Evolutionary conservation across 352 stramenopile species (phyloP).

Genomic region (Globisporangium canariense): DNA sequence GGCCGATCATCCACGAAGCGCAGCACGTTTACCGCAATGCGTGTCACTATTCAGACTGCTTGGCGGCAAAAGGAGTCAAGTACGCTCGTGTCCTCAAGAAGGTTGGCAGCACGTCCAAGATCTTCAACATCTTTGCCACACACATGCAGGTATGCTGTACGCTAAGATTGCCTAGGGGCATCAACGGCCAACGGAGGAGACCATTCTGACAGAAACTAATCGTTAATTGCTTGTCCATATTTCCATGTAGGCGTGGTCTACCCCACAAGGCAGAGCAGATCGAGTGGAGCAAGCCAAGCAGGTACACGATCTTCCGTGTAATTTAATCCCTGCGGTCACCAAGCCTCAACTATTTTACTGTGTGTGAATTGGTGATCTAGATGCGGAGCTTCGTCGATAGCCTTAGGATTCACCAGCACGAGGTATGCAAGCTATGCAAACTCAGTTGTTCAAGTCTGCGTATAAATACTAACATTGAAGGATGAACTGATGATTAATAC

Average conservation of each 20-base stretch:
- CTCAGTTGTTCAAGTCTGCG: too few relatives aligned
- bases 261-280: conserved; percentile 48
- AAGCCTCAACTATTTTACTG: background rate
- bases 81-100: conserved; percentile 77
- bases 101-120: conserved; percentile 40
- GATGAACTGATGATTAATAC: background rate
- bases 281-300: conserved; percentile 68
- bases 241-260: conserved; percentile 64
- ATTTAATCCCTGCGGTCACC: background rate
- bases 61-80: conserved; percentile 82
- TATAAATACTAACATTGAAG: too few relatives aligned
- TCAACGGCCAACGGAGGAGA: too few relatives aligned
- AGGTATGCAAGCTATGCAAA: conserved; percentile 30
- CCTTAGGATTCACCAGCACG: conserved; percentile 56
- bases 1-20: conserved; percentile 70
- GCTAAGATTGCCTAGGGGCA: background rate
- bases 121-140: conserved; percentile 84
- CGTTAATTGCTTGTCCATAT: background rate
- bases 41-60: conserved; percentile 81
- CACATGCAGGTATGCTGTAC: conserved; percentile 65
- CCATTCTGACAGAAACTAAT: background rate
- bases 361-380: conserved; percentile 16
- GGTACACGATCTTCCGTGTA: conserved; percentile 19
- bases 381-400: conserved; percentile 64
- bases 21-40: conserved; percentile 77